Evolutionary conservation across 1,284 basidiomycete genomes (phyloP).

Genomic region (Erythrobasidium hasegawianum): DNA sequence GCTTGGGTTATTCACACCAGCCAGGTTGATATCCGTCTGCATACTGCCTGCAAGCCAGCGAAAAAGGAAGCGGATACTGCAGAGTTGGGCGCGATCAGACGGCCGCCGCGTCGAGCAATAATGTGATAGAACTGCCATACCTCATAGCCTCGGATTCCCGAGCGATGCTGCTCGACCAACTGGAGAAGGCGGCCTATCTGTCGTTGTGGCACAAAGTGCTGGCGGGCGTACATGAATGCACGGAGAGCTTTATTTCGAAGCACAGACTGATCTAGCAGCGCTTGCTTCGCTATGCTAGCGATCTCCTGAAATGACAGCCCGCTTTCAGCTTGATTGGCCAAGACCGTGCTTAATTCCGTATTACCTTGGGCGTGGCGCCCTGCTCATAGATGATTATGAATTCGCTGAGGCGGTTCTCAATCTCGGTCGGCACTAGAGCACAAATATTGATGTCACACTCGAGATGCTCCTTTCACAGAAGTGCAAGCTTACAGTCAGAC

Average conservation of each 20-base stretch:
- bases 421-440: constrained; percentile 22
- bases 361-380: neutral
- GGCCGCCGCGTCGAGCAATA: no score
- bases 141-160: constrained; percentile 25
- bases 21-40: no score
- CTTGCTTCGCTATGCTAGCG: neutral
- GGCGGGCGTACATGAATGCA: constrained; percentile 29
- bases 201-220: constrained; percentile 9
- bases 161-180: constrained; percentile 20
- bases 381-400: neutral
- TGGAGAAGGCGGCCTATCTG: constrained; percentile 26
- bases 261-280: neutral
- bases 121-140: constrained; percentile 11
- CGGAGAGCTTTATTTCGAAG: constrained; percentile 14
- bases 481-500: constrained; percentile 14
- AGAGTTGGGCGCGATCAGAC: no score
- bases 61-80: no score
- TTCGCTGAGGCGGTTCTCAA: constrained; percentile 5
- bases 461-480: no score
- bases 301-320: constrained; percentile 3
- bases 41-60: no score
- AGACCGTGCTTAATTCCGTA: neutral
- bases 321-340: neutral
- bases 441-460: no score
- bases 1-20: no score